phyloP scores from a whole-genome alignment of 108 stramenopile genomes.

The Nitzschia putrida region DNA sequence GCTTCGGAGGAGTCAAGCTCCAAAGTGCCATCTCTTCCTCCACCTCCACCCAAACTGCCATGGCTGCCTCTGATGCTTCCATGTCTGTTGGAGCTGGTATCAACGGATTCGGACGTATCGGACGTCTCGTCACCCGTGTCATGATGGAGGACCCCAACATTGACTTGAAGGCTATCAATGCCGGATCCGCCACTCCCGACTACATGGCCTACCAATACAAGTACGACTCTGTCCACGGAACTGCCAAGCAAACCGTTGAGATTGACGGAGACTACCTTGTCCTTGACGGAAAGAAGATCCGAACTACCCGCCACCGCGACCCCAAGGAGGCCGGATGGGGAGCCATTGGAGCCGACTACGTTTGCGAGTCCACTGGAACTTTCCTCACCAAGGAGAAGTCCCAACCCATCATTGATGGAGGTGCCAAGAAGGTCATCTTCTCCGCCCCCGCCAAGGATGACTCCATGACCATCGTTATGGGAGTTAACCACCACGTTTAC shows the following conservation, averaged over 20 bases:
- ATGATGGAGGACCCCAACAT: constrained; percentile 92
- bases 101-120: constrained; percentile 99
- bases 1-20: constrained; percentile 80
- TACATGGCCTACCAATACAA: constrained; percentile 99
- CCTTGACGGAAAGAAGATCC: constrained; percentile 93
- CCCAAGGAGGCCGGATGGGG: constrained; percentile 97
- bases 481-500: constrained; percentile 96
- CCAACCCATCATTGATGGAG: constrained; percentile 94
- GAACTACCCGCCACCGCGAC: constrained; percentile 92
- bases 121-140: constrained; percentile 98
- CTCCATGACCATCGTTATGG: constrained; percentile 98
- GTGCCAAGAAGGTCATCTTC: constrained; percentile 99
- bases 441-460: constrained; percentile 99
- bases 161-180: constrained; percentile 94
- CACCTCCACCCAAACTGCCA: constrained; percentile 63
- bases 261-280: constrained; percentile 96
- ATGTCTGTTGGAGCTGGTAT: constrained; percentile 91
- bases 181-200: constrained; percentile 94
- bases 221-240: constrained; percentile 99
- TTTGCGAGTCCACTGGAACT: constrained; percentile 99
- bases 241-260: constrained; percentile 95
- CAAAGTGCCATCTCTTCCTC: constrained; percentile 37
- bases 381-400: constrained; percentile 97
- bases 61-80: constrained; percentile 48
- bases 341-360: constrained; percentile 93